These are phyloP conservation scores for Jimgerdemannia lactiflua DNA, from an alignment of 192 early-diverging fungal species.

Conservation along the genomic window DNA sequence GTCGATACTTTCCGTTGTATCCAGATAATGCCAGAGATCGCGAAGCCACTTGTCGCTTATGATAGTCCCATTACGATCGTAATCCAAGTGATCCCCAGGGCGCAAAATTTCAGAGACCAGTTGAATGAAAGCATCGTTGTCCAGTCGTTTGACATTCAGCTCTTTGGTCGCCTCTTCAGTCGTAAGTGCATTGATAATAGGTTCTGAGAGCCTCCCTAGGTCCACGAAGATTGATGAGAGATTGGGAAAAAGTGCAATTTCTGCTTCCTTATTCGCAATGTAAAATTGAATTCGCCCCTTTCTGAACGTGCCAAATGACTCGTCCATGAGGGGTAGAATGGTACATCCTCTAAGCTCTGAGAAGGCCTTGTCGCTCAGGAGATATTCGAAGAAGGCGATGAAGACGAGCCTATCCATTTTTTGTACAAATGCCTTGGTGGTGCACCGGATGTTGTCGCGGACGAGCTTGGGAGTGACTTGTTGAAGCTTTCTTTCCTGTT, in stretches of 20 bases:
- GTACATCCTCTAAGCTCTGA: neutral
- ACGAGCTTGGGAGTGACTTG: neutral
- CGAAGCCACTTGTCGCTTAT: neutral
- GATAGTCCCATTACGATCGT: neutral
- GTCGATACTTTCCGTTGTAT: neutral
- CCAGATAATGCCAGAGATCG: neutral
- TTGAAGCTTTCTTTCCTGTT: neutral
- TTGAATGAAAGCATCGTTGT: neutral
- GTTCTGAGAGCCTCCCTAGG: neutral
- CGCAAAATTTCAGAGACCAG: neutral
- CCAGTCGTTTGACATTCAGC: neutral
- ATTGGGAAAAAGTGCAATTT: neutral
- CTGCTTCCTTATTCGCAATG: neutral
- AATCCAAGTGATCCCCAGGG: neutral
- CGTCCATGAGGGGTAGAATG: neutral
- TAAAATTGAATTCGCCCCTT: neutral
- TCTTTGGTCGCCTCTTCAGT: neutral
- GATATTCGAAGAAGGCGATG: neutral
- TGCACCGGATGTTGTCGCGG: neutral
- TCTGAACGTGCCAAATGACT: neutral
- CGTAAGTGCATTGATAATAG: neutral
- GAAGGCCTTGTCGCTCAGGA: neutral
- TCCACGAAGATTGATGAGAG: neutral
- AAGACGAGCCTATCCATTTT: neutral
- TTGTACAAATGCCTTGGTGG: neutral